These are phyloP conservation scores for Cyclotella kingstonii DNA, from an alignment of 108 stramenopile genomes.

Conservation along the genomic window DNA sequence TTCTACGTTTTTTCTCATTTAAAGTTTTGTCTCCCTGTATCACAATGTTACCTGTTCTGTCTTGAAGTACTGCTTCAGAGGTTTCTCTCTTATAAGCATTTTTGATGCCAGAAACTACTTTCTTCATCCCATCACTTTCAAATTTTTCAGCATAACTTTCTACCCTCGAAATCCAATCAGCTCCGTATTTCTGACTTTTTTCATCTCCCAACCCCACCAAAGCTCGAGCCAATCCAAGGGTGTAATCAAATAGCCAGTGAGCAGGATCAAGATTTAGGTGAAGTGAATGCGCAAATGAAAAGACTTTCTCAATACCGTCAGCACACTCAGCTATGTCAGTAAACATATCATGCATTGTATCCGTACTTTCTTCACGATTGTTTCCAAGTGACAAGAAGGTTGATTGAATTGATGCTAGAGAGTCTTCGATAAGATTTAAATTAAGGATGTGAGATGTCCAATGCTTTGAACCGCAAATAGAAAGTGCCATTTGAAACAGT, in stretches of 20 bases:
- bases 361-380: constrained; percentile 29
- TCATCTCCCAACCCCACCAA: constrained; percentile 77
- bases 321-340: constrained; percentile 71
- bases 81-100: constrained; percentile 44
- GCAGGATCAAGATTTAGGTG: constrained; percentile 52
- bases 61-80: not conserved
- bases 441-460: constrained; percentile 45
- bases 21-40: not conserved
- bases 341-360: constrained; percentile 38
- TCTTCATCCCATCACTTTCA: constrained; percentile 60
- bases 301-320: constrained; percentile 67
- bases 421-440: constrained; percentile 37
- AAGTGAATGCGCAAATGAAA: constrained; percentile 51
- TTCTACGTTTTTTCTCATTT: constrained; percentile 23
- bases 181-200: constrained; percentile 72
- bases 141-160: constrained; percentile 59
- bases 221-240: constrained; percentile 63
- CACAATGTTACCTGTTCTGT: not conserved
- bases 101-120: constrained; percentile 66
- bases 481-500: constrained; percentile 41
- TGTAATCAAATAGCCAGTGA: constrained; percentile 68
- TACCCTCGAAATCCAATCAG: constrained; percentile 63
- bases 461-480: constrained; percentile 38
- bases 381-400: constrained; percentile 31
- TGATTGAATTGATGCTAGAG: constrained; percentile 30